A percentile compares a stretch with the other conserved stretches of the same genome.
Evolutionary conservation across 2,329 filamentous ascomycete species (phyloP).

Genomic region (Proliferodiscus dingleyae): DNA sequence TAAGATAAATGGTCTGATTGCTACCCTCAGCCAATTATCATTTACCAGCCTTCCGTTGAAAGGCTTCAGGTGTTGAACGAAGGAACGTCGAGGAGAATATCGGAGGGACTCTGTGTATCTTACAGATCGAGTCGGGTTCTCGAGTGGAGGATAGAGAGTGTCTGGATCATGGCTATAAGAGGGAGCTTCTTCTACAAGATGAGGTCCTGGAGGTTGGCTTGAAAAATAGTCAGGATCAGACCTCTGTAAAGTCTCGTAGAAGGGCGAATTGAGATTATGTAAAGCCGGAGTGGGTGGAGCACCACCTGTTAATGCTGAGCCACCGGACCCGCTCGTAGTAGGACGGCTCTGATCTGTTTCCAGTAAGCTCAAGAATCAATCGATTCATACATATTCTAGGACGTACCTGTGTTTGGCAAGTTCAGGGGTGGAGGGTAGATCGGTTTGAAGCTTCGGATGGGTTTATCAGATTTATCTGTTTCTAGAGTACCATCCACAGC

Average conservation of each 20-base stretch:
- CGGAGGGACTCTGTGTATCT: conserved; percentile 68
- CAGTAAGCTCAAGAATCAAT: neutral
- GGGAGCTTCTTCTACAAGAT: too few relatives aligned
- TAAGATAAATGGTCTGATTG: conserved; percentile 75
- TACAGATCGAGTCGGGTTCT: conserved; percentile 1
- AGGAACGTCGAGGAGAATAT: conserved; percentile 63
- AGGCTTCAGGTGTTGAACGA: conserved; percentile 66
- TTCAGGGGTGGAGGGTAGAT: too few relatives aligned
- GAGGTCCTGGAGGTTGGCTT: neutral
- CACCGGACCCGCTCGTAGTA: neutral
- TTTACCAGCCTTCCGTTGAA: conserved; percentile 74
- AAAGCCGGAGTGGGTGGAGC: conserved; percentile 30
- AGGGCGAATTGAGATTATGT: conserved; percentile 36
- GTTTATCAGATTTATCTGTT: too few relatives aligned
- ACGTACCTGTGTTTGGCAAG: neutral
- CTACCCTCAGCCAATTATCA: conserved; percentile 76
- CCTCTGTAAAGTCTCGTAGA: conserved; percentile 26
- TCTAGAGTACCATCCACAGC: too few relatives aligned
- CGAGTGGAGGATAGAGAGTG: too few relatives aligned
- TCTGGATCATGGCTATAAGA: too few relatives aligned
- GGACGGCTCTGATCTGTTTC: neutral
- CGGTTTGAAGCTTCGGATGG: too few relatives aligned
- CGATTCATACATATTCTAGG: too few relatives aligned
- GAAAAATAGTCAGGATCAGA: conserved; percentile 13
- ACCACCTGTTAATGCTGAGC: conserved; percentile 11